Evolutionary conservation across 208 protist genomes (phyloP), one percentile per base, ranked within the genome.

Genomic region (Blastocrithidia nonstop): DNA sequence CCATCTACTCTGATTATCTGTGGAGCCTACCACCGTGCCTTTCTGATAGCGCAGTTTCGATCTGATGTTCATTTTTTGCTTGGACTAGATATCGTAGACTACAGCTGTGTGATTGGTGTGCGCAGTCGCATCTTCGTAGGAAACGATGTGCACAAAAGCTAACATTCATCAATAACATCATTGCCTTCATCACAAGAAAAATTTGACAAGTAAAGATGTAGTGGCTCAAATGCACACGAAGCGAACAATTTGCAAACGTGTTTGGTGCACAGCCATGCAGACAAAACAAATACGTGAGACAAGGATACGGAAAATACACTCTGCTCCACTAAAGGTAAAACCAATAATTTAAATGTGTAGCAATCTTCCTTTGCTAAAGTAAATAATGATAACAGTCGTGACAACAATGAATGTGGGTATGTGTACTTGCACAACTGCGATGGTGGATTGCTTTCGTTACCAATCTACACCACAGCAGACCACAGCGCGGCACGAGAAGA

Each of bases 51-150:
- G 15, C 85, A 94, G 61, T 54, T 96, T 20, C 65, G 73, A 33
- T 62, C 51, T n/a, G 90, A 96, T 57, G 64, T 77, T 16, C 50
- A 23, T 26, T 92, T 95, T 45, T 57, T 96, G 13, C 54, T 65
- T 15, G 45, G 54, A 6, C 65, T 88, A 27, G 71, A 78, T 35
- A 82, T 95, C 43, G 88, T 95, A 1, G 90, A 95, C 65, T 96
- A 94, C 69, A 91, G 77, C 53, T 85, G 86, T 29, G 59, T 96
- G 63, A 78, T 95, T 32, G 90, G 90, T 17, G 65, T 96, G 25
- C 90, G 87, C 41, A 82, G 70, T 36, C 78, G 78, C 6, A 60
- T 88, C 46, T 78, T 83, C 52, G 60, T 69, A 2, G 38, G 60
- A 5, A 59, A 77, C 22, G 66, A 90, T 24, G 66, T 71, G 1